phyloP scores from a whole-genome alignment of 352 stramenopile species.

The Plasmopara halstedii region DNA sequence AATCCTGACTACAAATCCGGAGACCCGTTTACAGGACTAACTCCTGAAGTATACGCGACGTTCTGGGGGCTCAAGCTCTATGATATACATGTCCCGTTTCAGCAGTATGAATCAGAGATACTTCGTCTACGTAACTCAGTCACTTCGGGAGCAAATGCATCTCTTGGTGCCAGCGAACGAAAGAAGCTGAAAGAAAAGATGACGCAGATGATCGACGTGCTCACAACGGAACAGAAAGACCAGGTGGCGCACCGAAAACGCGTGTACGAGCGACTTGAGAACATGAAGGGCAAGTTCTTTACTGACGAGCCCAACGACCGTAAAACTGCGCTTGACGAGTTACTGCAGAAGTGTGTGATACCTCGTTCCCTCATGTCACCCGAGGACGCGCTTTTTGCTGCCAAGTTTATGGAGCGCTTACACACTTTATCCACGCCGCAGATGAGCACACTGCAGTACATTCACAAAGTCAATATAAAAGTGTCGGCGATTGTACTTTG shows the following conservation, averaged over 20 bases:
- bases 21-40: constrained; percentile 58
- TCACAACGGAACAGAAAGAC: constrained; percentile 81
- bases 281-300: constrained; percentile 68
- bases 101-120: constrained; percentile 83
- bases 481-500: constrained; percentile 73
- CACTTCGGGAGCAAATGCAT: constrained; percentile 22
- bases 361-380: constrained; percentile 69
- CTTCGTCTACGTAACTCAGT: constrained; percentile 55
- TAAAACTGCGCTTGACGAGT: constrained; percentile 47
- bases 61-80: constrained; percentile 86
- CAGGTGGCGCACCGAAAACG: constrained; percentile 78
- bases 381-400: constrained; percentile 75
- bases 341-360: constrained; percentile 79
- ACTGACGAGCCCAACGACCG: constrained; percentile 25
- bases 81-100: constrained; percentile 81
- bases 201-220: constrained; percentile 69
- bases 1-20: constrained; percentile 14
- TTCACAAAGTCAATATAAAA: constrained; percentile 71
- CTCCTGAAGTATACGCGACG: constrained; percentile 67
- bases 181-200: constrained; percentile 82
- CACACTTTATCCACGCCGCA: constrained; percentile 64
- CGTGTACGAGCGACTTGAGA: constrained; percentile 72
- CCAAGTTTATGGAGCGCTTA: constrained; percentile 81
- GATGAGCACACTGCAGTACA: constrained; percentile 78
- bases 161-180: constrained; percentile 42